Evolutionary conservation across 2,329 filamentous ascomycete genomes (phyloP).

Genomic region (Cladorrhinum sp.): DNA sequence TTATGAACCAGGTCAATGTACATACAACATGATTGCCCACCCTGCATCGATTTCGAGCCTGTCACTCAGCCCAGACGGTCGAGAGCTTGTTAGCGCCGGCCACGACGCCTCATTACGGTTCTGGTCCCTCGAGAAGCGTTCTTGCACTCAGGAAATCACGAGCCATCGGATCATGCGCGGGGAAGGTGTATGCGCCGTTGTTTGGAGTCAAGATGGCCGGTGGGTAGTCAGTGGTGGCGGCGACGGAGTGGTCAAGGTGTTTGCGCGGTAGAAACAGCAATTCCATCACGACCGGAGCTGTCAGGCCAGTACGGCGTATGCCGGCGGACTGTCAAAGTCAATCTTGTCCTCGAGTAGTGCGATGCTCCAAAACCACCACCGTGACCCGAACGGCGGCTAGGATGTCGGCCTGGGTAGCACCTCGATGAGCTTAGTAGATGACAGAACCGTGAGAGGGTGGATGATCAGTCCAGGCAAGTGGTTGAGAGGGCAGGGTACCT

Average conservation of each 20-base stretch:
- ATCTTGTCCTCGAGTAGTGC: too few species aligned
- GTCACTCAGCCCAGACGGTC: conserved; percentile 87
- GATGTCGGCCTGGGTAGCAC: background rate
- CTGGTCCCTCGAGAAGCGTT: conserved; percentile 94
- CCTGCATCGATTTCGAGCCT: conserved; percentile 89
- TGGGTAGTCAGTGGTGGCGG: conserved; percentile 94
- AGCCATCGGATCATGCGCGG: conserved; percentile 92
- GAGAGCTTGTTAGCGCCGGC: conserved; percentile 90
- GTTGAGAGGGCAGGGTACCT: background rate
- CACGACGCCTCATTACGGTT: conserved; percentile 95
- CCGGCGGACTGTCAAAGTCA: background rate
- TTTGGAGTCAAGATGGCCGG: conserved; percentile 92
- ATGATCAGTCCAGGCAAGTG: background rate
- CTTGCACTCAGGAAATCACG: conserved; percentile 93
- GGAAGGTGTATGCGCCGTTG: conserved; percentile 89
- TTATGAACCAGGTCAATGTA: conserved; percentile 79
- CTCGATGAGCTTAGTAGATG: background rate
- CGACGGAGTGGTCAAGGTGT: conserved; percentile 95
- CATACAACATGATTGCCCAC: conserved; percentile 97
- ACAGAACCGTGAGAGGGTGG: background rate
- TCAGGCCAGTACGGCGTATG: background rate
- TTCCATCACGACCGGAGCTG: background rate
- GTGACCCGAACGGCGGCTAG: background rate
- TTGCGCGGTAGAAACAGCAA: conserved; percentile 48
- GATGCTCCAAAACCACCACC: background rate